These are phyloP conservation scores for Gossypium sturtianum DNA, from an alignment of 345 rosid species.

Conservation along the genomic window DNA sequence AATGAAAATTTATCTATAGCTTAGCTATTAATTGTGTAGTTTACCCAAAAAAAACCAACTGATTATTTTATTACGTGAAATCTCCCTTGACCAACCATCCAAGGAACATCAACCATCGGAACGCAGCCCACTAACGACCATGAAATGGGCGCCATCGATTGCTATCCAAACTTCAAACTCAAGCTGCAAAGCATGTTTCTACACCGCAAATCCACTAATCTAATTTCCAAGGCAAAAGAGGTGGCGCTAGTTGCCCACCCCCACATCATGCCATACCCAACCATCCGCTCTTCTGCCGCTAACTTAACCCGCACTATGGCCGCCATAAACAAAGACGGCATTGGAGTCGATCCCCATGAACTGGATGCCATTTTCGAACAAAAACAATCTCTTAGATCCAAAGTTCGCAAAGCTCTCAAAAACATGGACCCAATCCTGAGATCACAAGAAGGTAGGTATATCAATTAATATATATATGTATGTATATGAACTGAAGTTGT, in stretches of 20 bases:
- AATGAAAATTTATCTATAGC: rapidly evolving
- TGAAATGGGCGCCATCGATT: constrained; percentile 1
- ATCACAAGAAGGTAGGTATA: constrained; percentile 55
- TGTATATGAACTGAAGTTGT: background rate
- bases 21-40: no score
- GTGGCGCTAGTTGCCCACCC: background rate
- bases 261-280: background rate
- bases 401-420: constrained; percentile 63
- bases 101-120: background rate
- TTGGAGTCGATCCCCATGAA: constrained; percentile 4
- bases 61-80: no score
- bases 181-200: constrained; percentile 1
- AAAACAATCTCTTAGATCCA: constrained; percentile 59
- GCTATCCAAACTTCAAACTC: constrained; percentile 2
- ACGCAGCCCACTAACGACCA: background rate
- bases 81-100: no score
- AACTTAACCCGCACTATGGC: background rate
- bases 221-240: background rate
- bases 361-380: constrained; percentile 54
- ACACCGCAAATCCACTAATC: background rate
- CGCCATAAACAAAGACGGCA: constrained; percentile 15
- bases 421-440: constrained; percentile 65
- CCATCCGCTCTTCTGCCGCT: background rate
- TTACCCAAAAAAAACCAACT: no score
- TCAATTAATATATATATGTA: background rate